Evolutionary conservation across 2,329 filamentous ascomycete species (phyloP).

Genomic region (Ascochyta pisi): DNA sequence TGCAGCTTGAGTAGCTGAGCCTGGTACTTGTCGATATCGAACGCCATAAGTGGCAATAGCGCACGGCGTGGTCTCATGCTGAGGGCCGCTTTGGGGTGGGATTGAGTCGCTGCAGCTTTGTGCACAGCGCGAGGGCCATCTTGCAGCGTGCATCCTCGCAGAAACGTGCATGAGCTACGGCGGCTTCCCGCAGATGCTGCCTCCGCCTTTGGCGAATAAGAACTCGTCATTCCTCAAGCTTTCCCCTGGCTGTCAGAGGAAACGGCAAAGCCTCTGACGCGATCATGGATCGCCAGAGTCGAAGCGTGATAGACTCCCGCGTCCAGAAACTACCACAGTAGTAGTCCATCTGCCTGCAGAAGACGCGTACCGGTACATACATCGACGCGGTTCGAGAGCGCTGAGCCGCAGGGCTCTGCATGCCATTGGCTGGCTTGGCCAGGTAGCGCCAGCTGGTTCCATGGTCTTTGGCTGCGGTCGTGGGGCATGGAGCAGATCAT

Average conservation of each 20-base stretch:
- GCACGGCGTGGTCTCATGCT: conserved; percentile 25
- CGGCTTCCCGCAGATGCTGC: conserved; percentile 27
- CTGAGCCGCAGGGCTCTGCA: neutral
- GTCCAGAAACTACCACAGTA: neutral
- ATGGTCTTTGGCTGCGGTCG: conserved; percentile 15
- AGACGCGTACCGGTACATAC: neutral
- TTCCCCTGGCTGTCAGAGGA: conserved; percentile 25
- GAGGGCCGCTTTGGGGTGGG: conserved; percentile 28
- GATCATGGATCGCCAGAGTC: conserved; percentile 22
- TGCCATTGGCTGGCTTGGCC: neutral
- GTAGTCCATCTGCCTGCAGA: conserved; percentile 3
- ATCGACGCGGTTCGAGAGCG: neutral
- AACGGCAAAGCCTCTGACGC: conserved; percentile 16
- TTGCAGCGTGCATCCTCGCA: conserved; percentile 38
- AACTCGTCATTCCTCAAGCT: conserved; percentile 16
- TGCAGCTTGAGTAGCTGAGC: conserved; percentile 4
- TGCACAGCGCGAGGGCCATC: conserved; percentile 34
- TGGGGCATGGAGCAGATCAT: conserved; percentile 16
- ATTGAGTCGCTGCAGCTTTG: conserved; percentile 38
- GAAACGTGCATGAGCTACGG: conserved; percentile 34
- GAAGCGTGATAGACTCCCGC: conserved; percentile 12
- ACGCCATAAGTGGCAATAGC: conserved; percentile 34
- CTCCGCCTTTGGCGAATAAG: conserved; percentile 31
- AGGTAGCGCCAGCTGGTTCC: conserved; percentile 7
- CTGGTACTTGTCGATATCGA: conserved; percentile 10